A percentile compares a stretch with the other conserved stretches of the same genome.
These are phyloP conservation scores for Magnaporthiopsis incrustans DNA, from an alignment of 2,329 filamentous ascomycete genomes.

Conservation along the genomic window DNA sequence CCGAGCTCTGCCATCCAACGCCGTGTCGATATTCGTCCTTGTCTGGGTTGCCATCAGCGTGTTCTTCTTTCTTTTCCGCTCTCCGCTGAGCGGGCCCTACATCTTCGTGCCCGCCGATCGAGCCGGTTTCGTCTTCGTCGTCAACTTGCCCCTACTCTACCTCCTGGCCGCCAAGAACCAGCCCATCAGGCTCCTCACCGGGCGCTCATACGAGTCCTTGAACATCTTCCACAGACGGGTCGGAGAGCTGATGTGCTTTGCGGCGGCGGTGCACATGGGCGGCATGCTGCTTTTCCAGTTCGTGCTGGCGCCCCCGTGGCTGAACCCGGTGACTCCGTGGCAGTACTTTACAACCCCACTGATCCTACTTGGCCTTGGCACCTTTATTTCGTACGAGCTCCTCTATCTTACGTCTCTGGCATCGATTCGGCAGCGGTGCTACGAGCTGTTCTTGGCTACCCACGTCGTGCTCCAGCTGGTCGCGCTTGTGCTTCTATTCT, in stretches of 20 bases:
- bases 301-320: constrained; percentile 38
- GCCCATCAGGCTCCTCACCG: constrained; percentile 51
- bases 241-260: constrained; percentile 53
- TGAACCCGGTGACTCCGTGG: constrained; percentile 28
- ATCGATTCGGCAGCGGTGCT: constrained; percentile 51
- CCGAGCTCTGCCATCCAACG: constrained; percentile 49
- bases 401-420: constrained; percentile 54
- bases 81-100: constrained; percentile 37
- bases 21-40: constrained; percentile 42
- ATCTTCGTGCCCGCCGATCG: constrained; percentile 52
- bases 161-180: constrained; percentile 60
- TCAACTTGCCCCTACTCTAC: constrained; percentile 47
- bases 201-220: constrained; percentile 57
- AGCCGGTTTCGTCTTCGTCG: constrained; percentile 42
- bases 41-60: constrained; percentile 45
- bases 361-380: constrained; percentile 30
- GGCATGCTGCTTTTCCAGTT: constrained; percentile 51
- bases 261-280: constrained; percentile 45
- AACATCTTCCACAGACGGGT: constrained; percentile 59
- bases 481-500: constrained; percentile 48
- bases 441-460: constrained; percentile 52
- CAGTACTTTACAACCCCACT: constrained; percentile 40
- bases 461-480: constrained; percentile 50
- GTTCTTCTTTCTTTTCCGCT: constrained; percentile 48
- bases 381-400: constrained; percentile 50